Percentiles rank a stretch among this genome's conserved stretches.
Evolutionary conservation across 148 eudicot genomes (phyloP).

Genomic region (Spergularia bocconei): DNA sequence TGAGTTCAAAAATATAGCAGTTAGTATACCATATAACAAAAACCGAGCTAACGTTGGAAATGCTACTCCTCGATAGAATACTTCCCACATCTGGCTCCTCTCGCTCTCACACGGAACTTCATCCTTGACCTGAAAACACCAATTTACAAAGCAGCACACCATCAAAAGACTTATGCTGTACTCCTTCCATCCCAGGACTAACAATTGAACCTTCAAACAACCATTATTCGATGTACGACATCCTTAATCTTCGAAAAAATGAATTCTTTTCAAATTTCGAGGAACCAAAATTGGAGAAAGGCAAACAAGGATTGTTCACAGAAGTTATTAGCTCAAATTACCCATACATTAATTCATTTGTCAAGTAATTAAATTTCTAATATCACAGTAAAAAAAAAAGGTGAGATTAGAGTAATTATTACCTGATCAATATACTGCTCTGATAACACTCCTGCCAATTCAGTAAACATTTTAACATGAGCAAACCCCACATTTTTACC

Average conservation of each 20-base stretch:
- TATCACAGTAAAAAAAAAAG: background rate
- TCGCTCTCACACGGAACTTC: constrained; percentile 38
- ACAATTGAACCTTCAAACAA: background rate
- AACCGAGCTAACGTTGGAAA: constrained; percentile 70
- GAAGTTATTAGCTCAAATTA: background rate
- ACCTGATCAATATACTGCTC: constrained; percentile 67
- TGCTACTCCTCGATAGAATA: constrained; percentile 67
- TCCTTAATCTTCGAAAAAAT: background rate
- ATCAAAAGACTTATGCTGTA: background rate
- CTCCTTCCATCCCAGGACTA: background rate
- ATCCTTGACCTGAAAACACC: constrained; percentile 40
- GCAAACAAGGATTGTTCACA: background rate
- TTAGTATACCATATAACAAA: constrained; percentile 56
- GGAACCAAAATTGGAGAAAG: too few relatives aligned
- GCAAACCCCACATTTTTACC: constrained; percentile 3
- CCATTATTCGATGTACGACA: background rate
- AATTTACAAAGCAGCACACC: constrained; percentile 2
- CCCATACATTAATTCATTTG: background rate
- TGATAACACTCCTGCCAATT: constrained; percentile 53
- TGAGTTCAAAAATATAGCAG: background rate
- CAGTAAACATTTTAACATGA: constrained; percentile 8
- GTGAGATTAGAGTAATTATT: background rate
- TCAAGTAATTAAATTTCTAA: background rate
- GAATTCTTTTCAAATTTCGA: too few relatives aligned
- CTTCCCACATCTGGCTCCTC: constrained; percentile 48